Percentiles rank a stretch among this genome's conserved stretches.
These are phyloP conservation scores for Saccharomyces eubayanus DNA, from an alignment of 805 yeast genomes.

Conservation along the genomic window DNA sequence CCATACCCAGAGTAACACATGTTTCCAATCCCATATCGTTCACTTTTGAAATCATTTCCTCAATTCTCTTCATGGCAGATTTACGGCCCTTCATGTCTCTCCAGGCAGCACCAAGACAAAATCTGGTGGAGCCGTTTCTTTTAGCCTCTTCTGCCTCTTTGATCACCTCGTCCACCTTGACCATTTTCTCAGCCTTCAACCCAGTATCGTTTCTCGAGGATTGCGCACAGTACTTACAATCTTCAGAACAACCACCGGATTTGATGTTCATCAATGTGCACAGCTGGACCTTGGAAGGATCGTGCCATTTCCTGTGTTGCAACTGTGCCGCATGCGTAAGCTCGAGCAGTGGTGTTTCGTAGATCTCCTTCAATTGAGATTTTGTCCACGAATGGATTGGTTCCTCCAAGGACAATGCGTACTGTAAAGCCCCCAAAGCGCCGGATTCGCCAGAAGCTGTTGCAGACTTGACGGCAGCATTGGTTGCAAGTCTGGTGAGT, in stretches of 20 bases:
- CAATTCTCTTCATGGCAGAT: constrained; percentile 52
- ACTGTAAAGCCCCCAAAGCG: constrained; percentile 7
- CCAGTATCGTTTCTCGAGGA: constrained; percentile 64
- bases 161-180: constrained; percentile 53
- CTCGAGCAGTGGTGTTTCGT: constrained; percentile 58
- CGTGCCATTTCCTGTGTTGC: constrained; percentile 60
- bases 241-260: constrained; percentile 76
- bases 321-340: constrained; percentile 51
- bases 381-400: constrained; percentile 48
- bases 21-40: constrained; percentile 64
- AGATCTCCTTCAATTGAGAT: constrained; percentile 50
- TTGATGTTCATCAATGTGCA: constrained; percentile 71
- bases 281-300: constrained; percentile 61
- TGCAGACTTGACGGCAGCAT: not conserved
- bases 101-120: constrained; percentile 87
- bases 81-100: constrained; percentile 76
- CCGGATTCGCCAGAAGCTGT: not conserved
- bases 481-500: not conserved
- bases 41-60: constrained; percentile 56
- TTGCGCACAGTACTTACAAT: constrained; percentile 76
- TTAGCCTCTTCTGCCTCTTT: constrained; percentile 59
- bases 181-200: constrained; percentile 57
- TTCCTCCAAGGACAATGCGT: constrained; percentile 26
- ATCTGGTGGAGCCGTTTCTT: constrained; percentile 63
- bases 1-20: constrained; percentile 78